Base-by-base conservation (phyloP, 2,329 filamentous ascomycete genomes). In the Pseudocercospora cruenta region DNA sequence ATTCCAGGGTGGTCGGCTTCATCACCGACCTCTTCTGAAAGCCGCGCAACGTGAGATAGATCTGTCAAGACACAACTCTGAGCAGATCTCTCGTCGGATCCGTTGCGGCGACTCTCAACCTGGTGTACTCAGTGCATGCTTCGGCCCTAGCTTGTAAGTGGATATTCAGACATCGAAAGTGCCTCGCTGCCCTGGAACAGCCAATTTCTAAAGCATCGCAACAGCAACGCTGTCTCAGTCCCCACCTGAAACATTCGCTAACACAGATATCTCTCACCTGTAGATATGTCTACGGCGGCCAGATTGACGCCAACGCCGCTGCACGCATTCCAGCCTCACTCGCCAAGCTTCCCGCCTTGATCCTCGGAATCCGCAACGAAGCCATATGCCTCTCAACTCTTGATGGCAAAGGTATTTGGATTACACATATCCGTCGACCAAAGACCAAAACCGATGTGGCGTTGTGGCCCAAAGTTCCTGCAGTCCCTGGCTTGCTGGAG, bases 71-170 rank as follows among this genome's bases (percentile, higher is more conserved):
- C 79, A 81, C 69, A 72, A 67, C 1, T 76, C 80, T 26, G 70
- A 73, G 51, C 75, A 79, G 58, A 78, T 82, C n/a, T 81, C 80
- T 0, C 75, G 80, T n/a, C 74, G 80, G 33, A 80, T 82, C 16
- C 75, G 80, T n/a, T 78, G 75, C 58, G 76, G 75, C 33, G 80
- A 82, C 67, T 81, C 80, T 0, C 80, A 82, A 69, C 80, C 80
- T 3, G 80, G 80, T 36, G 79, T 77, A 53, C 71, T 80, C 33
- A 81, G 77, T 62, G 73, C 70, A 26, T 61, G 80, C 0, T 78
- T 81, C 47, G 79, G 78, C 0, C 72, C 71, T 7, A 77, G 67
- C 58, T 70, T 82, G 31, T 33, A 12, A 33, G 31, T 33, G 31
- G 31, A 33, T 33, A n/a, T n/a, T n/a, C 31, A 33, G n/a, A 33